Evolutionary conservation across 2,329 filamentous ascomycete species (phyloP).

Genomic region (Aspergillus quadricinctus): DNA sequence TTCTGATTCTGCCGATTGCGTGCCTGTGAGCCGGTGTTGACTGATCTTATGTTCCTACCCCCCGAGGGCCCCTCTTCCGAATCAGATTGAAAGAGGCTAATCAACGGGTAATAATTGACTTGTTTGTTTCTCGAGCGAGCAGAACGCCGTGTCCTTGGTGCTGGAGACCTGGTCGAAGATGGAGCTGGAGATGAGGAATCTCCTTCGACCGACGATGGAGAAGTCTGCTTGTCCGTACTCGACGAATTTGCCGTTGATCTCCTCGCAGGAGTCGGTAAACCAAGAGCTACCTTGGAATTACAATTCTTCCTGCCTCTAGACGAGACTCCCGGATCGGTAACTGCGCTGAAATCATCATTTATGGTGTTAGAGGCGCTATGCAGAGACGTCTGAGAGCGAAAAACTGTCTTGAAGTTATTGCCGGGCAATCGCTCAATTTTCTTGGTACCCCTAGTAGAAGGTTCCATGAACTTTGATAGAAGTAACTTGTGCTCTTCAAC

Average conservation of each 20-base stretch:
- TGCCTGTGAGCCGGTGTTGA: neutral
- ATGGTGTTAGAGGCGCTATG: neutral
- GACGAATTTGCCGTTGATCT: neutral
- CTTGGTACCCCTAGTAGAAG: conserved; percentile 2
- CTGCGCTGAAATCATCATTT: neutral
- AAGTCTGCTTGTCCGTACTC: neutral
- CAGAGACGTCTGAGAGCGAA: neutral
- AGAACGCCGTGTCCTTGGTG: conserved; percentile 21
- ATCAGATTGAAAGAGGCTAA: conserved; percentile 12
- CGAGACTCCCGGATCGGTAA: neutral
- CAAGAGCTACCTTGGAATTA: neutral
- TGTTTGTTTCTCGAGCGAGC: conserved; percentile 23
- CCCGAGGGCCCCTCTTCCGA: conserved; percentile 10
- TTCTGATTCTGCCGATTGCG: neutral
- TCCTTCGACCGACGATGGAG: neutral
- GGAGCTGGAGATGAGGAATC: neutral
- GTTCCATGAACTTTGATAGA: conserved; percentile 23
- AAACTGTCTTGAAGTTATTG: neutral
- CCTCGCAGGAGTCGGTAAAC: neutral
- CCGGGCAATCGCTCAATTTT: neutral
- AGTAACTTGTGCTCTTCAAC: conserved; percentile 20
- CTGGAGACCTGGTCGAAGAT: neutral
- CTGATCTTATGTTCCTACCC: neutral
- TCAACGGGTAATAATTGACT: conserved; percentile 28
- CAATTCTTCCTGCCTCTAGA: neutral